Base-by-base conservation (phyloP, 1,139 yeast species). In the Lodderomyces metapsilosis region DNA sequence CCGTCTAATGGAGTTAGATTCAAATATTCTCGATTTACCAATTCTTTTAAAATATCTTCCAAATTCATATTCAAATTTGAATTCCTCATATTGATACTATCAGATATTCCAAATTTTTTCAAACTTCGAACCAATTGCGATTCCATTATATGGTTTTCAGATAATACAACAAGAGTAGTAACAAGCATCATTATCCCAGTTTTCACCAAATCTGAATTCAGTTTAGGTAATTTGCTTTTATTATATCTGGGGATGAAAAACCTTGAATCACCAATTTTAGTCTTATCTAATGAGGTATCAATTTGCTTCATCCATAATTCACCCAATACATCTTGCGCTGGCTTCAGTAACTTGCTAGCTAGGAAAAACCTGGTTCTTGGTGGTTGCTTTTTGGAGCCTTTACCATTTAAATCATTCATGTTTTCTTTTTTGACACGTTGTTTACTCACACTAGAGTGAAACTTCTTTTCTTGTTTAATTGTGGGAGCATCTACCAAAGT, bases 61-160 rank as follows among this genome's bases (percentile, higher is more conserved):
- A 55, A 37, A 33, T 57, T 58, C 50, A 58, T 46, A 40, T 58
- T 59, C 22, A 58, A 43, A 40, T 56, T 61, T 23, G 64, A 51
- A 40, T 63, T 61, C n/a, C 43, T 48, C 5, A 42, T 39, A 39
- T 57, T 57, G 2, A 50, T 33, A 40, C 50, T 55, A 5, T 48
- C 54, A 6, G 65, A 50, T 3, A 71, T 43, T 0, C 76, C 77
- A 45, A 69, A 64, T 33, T 49, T 49, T 5, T 43, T 40, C 23
- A 71, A 48, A 4, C 45, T 41, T 5, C 46, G 49, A 1, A 58
- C 36, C 20, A 72, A 50, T 20, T 58, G 61, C 3, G 39, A 24
- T 45, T 68, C 74, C 9, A 57, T 50, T 2, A 67, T 39, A 44
- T 66, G 62, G 47, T 70, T 69, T 24, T 66, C 71, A 22, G 62